Evolutionary conservation across 306 rosid genomes (phyloP).

Genomic region (Alnus glutinosa): DNA sequence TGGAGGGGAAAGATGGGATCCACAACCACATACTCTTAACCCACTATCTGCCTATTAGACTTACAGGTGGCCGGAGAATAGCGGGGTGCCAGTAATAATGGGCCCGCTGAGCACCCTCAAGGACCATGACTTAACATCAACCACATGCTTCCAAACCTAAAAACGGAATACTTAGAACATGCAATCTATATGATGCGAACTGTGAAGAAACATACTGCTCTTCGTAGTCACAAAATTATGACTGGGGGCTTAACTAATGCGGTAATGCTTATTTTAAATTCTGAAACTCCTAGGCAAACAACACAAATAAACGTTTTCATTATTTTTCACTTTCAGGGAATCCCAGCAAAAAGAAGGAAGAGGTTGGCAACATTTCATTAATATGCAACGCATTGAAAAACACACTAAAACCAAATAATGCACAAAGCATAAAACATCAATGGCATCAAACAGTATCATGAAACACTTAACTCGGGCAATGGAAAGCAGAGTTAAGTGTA

Average conservation of each 20-base stretch:
- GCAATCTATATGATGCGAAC: neutral
- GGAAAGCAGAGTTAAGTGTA: neutral
- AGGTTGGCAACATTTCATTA: no score
- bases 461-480: neutral
- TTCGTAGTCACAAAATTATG: neutral
- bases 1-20: neutral
- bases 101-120: no score
- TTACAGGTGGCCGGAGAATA: no score
- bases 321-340: no score
- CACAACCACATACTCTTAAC: no score
- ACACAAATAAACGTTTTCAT: no score
- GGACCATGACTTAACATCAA: neutral
- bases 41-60: no score
- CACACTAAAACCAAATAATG: neutral
- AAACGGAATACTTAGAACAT: neutral
- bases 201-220: neutral
- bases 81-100: no score
- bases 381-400: neutral
- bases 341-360: no score
- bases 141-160: neutral
- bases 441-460: neutral
- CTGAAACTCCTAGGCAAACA: no score
- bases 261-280: neutral
- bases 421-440: neutral
- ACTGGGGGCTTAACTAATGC: neutral